Evolutionary conservation across 2,329 filamentous ascomycete species (phyloP), one percentile per base, ranked within the genome.

Genomic region (Chaetomium strumarium): DNA sequence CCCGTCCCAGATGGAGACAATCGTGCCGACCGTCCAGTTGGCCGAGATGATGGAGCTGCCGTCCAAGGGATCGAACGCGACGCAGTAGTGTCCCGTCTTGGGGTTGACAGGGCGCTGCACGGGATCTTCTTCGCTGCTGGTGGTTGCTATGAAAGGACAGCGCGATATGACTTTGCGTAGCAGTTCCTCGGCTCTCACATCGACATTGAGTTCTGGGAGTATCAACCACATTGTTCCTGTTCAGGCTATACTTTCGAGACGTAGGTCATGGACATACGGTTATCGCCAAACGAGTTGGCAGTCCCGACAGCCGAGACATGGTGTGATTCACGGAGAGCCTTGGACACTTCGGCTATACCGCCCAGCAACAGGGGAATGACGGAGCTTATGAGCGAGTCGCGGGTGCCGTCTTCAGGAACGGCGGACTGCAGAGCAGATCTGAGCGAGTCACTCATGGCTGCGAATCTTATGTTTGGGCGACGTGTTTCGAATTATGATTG

Each of bases 31-130:
- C 0, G 75, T 72, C 78, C 78, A 81, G 61, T 81, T 81, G 1
- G 78, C 71, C 0, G 70, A 75, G 40, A 81, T 79, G 60, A 81
- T 81, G 56, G 78, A 83, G 64, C 77, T 81, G 11, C 81, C 81
- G 58, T 85, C 81, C 0, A 85, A 73, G 0, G 81, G 81, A 58
- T 85, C 81, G 58, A 84, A 85, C 0, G 79, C 80, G 9, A 83
- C 66, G 0, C 80, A 76, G 65, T 84, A 84, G 29, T 67, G 62
- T 58, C 81, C 76, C 12, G 49, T 11, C 10, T 46, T 7, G 33
- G 46, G 51, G 62, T 55, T 36, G 55, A 68, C 58, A 34, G 64
- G 19, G 53, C 65, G 65, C 64, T 83, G 80, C 24, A 79, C 62
- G 0, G 80, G 80, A 47, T 83, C 80, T 61, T 84, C 81, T 62